Percentiles rank a stretch among this genome's conserved stretches.
Evolutionary conservation across 2,329 filamentous ascomycete genomes (phyloP).

Genomic region (Fusarium graminum): DNA sequence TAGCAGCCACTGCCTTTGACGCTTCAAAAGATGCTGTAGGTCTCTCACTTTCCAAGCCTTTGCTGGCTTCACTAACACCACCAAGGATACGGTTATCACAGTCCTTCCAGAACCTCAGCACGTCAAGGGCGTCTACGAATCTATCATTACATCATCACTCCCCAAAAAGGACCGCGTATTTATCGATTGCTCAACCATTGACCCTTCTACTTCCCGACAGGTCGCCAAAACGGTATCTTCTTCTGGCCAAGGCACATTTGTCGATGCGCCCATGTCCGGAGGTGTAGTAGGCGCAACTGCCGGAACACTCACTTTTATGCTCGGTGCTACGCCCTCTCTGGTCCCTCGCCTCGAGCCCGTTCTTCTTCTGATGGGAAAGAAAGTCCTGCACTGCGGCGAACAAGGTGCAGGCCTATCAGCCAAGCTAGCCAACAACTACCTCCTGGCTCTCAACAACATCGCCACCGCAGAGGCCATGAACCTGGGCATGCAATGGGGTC

Average conservation of each 20-base stretch:
- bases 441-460: slow-evolving; percentile 92
- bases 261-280: slow-evolving; percentile 97
- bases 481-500: slow-evolving; percentile 70
- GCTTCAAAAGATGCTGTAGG: slow-evolving; percentile 67
- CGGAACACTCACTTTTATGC: slow-evolving; percentile 95
- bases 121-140: slow-evolving; percentile 83
- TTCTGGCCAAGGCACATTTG: slow-evolving; percentile 79
- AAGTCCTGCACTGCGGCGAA: slow-evolving; percentile 85
- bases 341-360: slow-evolving; percentile 75
- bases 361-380: slow-evolving; percentile 85
- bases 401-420: slow-evolving; percentile 89
- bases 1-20: slow-evolving; percentile 61
- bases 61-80: slow-evolving; percentile 13
- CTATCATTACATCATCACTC: slow-evolving; percentile 73
- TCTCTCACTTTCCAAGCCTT: slow-evolving; percentile 36
- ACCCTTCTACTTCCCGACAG: slow-evolving; percentile 83
- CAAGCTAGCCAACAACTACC: slow-evolving; percentile 97
- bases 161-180: slow-evolving; percentile 77
- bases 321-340: slow-evolving; percentile 75
- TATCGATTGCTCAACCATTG: slow-evolving; percentile 97
- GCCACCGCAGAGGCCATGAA: slow-evolving; percentile 76
- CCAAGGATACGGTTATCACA: slow-evolving; percentile 89
- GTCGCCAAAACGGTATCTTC: slow-evolving; percentile 77
- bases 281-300: slow-evolving; percentile 92
- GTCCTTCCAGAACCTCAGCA: slow-evolving; percentile 91